Evolutionary conservation across 352 stramenopile genomes (phyloP).

Genomic region (Pseudoperonospora humuli): DNA sequence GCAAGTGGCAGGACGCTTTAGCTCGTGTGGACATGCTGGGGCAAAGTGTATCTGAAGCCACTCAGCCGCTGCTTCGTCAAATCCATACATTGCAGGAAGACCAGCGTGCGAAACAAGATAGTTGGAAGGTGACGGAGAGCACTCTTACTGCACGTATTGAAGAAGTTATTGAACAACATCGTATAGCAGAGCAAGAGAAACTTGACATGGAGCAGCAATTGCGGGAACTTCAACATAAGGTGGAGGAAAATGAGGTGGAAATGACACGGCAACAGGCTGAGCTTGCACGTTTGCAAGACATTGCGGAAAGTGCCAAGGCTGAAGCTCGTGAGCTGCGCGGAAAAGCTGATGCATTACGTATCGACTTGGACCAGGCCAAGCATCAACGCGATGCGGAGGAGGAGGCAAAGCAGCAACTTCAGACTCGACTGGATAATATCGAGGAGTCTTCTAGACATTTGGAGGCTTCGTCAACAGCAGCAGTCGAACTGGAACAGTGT

Average conservation of each 20-base stretch:
- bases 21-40: constrained; percentile 57
- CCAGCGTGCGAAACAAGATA: constrained; percentile 44
- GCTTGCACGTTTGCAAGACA: constrained; percentile 29
- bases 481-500: constrained; percentile 34
- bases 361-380: constrained; percentile 47
- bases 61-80: constrained; percentile 65
- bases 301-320: constrained; percentile 14
- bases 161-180: constrained; percentile 26
- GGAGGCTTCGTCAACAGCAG: constrained; percentile 4
- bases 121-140: constrained; percentile 44
- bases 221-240: constrained; percentile 19
- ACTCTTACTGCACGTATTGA: constrained; percentile 37
- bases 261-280: constrained; percentile 24
- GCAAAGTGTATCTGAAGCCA: constrained; percentile 60
- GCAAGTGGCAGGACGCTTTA: constrained; percentile 76
- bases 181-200: constrained; percentile 34
- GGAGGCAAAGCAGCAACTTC: constrained; percentile 30
- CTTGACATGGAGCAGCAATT: constrained; percentile 32
- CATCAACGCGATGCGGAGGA: constrained; percentile 30
- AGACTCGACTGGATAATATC: constrained; percentile 18
- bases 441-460: constrained; percentile 9
- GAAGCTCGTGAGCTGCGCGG: constrained; percentile 34
- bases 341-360: constrained; percentile 34
- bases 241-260: constrained; percentile 33
- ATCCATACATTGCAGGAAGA: constrained; percentile 66